Base-by-base conservation (phyloP, 1,284 basidiomycete species). In the Pisolithus thermaeus region DNA sequence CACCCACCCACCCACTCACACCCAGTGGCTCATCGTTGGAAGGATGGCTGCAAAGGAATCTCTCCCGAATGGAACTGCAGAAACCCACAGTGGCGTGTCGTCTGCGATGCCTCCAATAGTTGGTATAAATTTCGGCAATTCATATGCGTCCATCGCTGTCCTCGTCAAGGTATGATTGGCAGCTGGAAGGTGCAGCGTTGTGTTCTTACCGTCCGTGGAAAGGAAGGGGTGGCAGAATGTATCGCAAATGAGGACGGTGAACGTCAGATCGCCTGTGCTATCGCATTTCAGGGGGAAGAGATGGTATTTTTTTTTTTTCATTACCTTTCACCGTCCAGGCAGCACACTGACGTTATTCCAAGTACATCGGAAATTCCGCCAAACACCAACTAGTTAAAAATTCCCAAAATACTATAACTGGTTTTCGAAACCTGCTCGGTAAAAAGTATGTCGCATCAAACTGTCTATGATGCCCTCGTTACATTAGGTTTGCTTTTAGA, bases 191-290 rank as follows among this genome's bases (percentile, higher is more conserved):
- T 45, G 9, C 14, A 32, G 28, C 16, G 27, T 12, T 1, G 23
- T 39, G 14, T 47, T 46, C 11, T 54, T 16, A 16, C 7, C 20
- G 22, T 16, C 48, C 38, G 32, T n/a, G 57, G 56, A 45, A 36
- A 93, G 90, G 91, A 95, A 71, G 91, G 91, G 23, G 75, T 87
- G 41, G 85, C 94, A 32, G 90, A 92, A 66, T 95, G 91, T 67
- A 98, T 99, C 58, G 96, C 96, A 23, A 98, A 98, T 70, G 95
- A 99, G 70, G 96, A 98, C 65, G 96, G 96, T 46, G 96, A 98
- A 69, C 86, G 96, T 39, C 97, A 99, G 73, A 97, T 99, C 64
- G 94, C 94, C 0, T 95, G 91, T 63, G 92, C 93, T 39, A 79
- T 99, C 55, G 85, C 95, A 0, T 99, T 96, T 71, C 84, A 87